Percentiles rank a stretch among this genome's conserved stretches.
Conservation (phyloP, 768 basidiomycete genomes). For the Rhizopogon roseolus region DNA sequence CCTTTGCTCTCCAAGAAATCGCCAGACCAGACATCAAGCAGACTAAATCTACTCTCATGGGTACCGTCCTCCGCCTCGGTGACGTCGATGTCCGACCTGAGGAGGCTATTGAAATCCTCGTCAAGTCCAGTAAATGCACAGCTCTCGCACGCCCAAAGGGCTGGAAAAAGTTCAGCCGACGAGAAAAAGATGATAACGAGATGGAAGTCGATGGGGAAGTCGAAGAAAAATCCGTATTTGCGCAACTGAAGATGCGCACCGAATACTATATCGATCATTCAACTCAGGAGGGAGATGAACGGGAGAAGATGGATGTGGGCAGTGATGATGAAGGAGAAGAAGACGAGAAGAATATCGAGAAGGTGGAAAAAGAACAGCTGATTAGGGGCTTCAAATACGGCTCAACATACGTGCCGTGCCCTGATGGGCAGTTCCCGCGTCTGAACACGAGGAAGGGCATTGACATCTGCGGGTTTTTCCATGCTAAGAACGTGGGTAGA, state of each 20-base stretch:
- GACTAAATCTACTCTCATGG: conserved; percentile 60
- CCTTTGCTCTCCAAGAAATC: conserved; percentile 22
- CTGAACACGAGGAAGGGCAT: conserved; percentile 80
- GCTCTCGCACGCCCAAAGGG: conserved; percentile 61
- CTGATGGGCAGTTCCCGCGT: conserved; percentile 76
- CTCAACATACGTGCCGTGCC: conserved; percentile 79
- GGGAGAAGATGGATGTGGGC: conserved; percentile 20
- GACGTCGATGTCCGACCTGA: conserved; percentile 59
- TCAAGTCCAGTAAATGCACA: conserved; percentile 81
- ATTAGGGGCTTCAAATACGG: conserved; percentile 87
- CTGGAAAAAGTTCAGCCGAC: conserved; percentile 71
- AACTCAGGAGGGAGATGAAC: conserved; percentile 25
- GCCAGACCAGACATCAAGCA: conserved; percentile 56
- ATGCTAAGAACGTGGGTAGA: conserved; percentile 49
- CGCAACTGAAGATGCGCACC: conserved; percentile 37
- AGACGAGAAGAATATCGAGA: conserved; percentile 37
- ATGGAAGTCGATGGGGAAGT: conserved; percentile 22
- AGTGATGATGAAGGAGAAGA: conserved; percentile 32
- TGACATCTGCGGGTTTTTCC: conserved; percentile 85
- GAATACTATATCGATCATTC: conserved; percentile 56
- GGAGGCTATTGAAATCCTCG: conserved; percentile 69
- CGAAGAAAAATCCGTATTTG: conserved; percentile 30
- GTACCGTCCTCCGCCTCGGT: conserved; percentile 73
- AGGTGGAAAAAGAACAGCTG: conserved; percentile 75
- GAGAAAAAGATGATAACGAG: conserved; percentile 27